Base-by-base conservation (phyloP, 352 stramenopile genomes). In the Globisporangium parvum region DNA sequence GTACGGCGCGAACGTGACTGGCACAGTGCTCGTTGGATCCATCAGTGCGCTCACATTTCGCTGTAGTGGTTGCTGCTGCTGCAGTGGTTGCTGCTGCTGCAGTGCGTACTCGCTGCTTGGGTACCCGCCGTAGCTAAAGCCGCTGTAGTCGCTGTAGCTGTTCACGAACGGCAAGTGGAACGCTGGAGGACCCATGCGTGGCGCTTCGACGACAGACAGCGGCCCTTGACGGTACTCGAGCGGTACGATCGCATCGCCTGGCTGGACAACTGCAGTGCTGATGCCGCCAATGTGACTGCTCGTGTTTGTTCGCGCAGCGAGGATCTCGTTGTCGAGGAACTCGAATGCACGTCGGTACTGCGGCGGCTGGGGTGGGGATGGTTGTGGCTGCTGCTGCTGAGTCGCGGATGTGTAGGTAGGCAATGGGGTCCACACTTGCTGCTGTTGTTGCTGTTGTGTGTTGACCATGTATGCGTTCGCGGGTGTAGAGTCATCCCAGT, bases 181-280 rank as follows among this genome's bases (percentile, higher is more conserved):
- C 33, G 33, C 12, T 53, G 50, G 35, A 48, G 62, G 40, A 8
- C 47, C 44, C 20, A 64, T 59, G 23, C 28, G 54, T 21, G 31
- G 51, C 37, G 49, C 45, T 47, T 48, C 2, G 24, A 31, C 44
- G 31, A 53, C 35, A 24, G 51, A 47, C 17, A 53, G 40, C 24
- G 39, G 37, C 8, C 53, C 33, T 33, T 47, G 61, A 6, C 50
- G 61, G 21, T 64, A 67, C 20, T 55, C 35, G 35, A 15, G 37
- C 3, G 61, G 61, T 4, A 67, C 56, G 53, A 68, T 68, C n/a
- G 56, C 60, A 17, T 52, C 21, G 23, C 56, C 62, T 18, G 62
- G 62, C 24, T 59, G 62, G 24, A 65, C 63, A 17, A 68, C 57
- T 15, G 62, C 51, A 9, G 37, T 55, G 47, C 37, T 51, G 40